A percentile compares a stretch with the other conserved stretches of the same genome.
Conservation (phyloP, 139 green algal species). For the Tetradesmus lagerheimii region DNA sequence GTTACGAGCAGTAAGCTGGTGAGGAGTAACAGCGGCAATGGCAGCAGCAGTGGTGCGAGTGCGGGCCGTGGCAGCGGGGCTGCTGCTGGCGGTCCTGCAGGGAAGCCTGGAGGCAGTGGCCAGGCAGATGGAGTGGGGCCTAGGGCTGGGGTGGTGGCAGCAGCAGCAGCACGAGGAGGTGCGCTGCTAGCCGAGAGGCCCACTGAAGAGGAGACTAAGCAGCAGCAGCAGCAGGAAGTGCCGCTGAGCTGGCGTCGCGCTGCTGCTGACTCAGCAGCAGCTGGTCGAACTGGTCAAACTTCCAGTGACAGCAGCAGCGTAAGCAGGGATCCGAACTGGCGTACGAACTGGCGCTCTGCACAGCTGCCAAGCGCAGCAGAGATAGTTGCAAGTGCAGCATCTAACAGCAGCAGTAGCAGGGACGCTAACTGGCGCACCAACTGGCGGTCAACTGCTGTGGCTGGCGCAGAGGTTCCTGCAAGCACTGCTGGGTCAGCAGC, state of each 20-base stretch:
- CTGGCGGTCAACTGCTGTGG: not conserved
- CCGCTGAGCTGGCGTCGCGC: not conserved
- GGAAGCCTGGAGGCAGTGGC: not conserved
- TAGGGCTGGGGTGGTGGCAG: not conserved
- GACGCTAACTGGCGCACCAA: constrained; percentile 1
- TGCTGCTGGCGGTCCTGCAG: not conserved
- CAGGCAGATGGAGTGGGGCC: constrained; percentile 1
- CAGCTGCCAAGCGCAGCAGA: not conserved
- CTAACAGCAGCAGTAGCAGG: not conserved
- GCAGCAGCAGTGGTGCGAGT: not conserved
- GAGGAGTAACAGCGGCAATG: not conserved
- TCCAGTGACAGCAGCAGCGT: not conserved
- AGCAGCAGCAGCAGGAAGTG: not conserved
- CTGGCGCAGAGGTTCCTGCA: not conserved
- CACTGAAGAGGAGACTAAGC: not conserved
- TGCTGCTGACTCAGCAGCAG: not conserved
- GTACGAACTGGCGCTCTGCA: not conserved
- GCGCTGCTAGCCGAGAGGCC: not conserved
- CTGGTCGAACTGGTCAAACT: not conserved
- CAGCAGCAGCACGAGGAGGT: not conserved
- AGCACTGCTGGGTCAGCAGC: not conserved
- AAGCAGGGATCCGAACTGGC: not conserved
- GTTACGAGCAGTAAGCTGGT: not conserved
- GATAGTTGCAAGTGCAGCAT: not conserved
- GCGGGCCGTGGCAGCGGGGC: not conserved